Evolutionary conservation across 2,329 filamentous ascomycete genomes (phyloP).

Genomic region (Aspergillaceae sp.): DNA sequence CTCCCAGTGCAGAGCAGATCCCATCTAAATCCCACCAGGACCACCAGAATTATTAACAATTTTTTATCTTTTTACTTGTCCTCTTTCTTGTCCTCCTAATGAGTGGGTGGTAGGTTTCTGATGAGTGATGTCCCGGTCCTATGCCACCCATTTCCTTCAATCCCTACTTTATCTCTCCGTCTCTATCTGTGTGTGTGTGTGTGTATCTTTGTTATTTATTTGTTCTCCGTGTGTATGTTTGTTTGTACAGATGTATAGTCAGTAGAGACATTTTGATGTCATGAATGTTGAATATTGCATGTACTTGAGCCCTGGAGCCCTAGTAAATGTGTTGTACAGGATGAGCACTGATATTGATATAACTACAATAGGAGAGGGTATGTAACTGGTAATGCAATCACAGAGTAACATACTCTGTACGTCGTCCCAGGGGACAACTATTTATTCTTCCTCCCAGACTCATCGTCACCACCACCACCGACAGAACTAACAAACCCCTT

Average conservation of each 20-base stretch:
- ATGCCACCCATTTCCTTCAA: constrained; percentile 4
- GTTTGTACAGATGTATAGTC: constrained; percentile 18
- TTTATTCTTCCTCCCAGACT: no score
- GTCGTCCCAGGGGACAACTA: no score
- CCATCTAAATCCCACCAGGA: constrained; percentile 1
- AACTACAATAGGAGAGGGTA: no score
- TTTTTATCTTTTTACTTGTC: constrained; percentile 8
- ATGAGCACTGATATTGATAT: no score
- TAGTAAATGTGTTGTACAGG: no score
- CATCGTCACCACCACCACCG: no score
- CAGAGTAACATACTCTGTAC: no score
- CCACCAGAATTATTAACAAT: constrained; percentile 9
- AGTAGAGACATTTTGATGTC: no score
- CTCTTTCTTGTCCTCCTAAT: constrained; percentile 8
- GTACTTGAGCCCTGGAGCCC: no score
- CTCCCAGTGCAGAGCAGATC: constrained; percentile 1
- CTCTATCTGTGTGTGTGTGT: background rate
- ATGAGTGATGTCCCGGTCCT: constrained; percentile 14
- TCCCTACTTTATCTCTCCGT: background rate
- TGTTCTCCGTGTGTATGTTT: background rate
- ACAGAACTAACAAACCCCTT: no score
- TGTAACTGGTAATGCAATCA: no score
- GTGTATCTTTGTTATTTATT: background rate
- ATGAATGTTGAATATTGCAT: no score
- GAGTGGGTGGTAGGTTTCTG: constrained; percentile 16